Base-by-base conservation (phyloP, 1,284 basidiomycete species). In the Sporisorium exsertum region DNA sequence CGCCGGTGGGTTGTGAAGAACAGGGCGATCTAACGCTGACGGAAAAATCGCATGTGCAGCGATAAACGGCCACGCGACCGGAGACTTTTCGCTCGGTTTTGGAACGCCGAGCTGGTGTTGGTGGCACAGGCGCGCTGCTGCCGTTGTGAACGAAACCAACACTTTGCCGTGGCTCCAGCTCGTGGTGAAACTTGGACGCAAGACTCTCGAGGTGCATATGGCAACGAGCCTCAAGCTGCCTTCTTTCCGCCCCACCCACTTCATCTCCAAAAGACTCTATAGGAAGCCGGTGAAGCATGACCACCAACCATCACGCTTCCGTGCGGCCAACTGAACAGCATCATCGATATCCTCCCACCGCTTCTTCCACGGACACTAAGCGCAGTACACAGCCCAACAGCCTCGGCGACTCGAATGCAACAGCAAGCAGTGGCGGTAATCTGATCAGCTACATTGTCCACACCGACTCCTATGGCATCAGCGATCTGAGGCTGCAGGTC, bases 401-500 rank as follows among this genome's bases (percentile, higher is more conserved):
- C 18, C 16, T 2, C 8, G 29, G 29, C 18, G 10, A 16, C 40
- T 3, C 7, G 7, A 13, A n/a, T n/a, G 16, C 24, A 18, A 9
- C 43, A 10, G 53, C 26, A 16, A 13, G 3, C 15, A 29, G 16
- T 13, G 56, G 12, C 18, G 46, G 37, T 4, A 51, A 37, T 10
- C 58, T 60, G 9, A 26, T 72, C 43, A 59, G 59, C 53, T 77
- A 65, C 56, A 50, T 58, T 12, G 51, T 80, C 6, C 72, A 79
- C 58, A 77, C 73, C 5, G 63, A 64, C 22, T 67, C 64, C 9
- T 33, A 62, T 16, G 58, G 64, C 1, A 35, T 79, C 37, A 49
- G 46, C 37, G 79, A 79, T 32, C 29, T 58, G 15, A 47, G 67
- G 22, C 53, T 81, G 3, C 69, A 79, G 35, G 70, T 81, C 58